These are phyloP conservation scores for Neurospora sp. DNA, from an alignment of 495 filamentous ascomycete genomes.

Conservation along the genomic window DNA sequence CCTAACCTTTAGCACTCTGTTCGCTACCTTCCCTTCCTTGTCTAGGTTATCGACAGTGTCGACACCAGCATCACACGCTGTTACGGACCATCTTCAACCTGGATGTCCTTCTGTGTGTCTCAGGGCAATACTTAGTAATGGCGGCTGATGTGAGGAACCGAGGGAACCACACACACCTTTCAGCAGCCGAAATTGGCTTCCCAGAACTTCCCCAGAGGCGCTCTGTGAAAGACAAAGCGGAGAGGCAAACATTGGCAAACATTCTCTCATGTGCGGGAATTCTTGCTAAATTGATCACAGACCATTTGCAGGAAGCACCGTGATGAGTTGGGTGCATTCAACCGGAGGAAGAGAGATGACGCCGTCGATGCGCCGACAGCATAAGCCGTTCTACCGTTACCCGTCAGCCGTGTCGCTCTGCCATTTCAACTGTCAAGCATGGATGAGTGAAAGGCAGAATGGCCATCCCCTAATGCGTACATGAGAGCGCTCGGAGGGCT, in stretches of 20 bases:
- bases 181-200: background rate
- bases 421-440: background rate
- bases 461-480: background rate
- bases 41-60: background rate
- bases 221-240: background rate
- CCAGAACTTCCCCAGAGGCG: background rate
- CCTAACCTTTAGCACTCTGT: background rate
- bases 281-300: background rate
- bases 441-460: background rate
- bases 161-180: background rate
- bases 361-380: background rate
- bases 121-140: background rate
- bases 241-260: background rate
- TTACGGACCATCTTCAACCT: background rate
- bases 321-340: background rate
- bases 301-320: background rate
- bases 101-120: background rate
- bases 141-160: background rate
- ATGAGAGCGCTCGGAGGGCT: background rate
- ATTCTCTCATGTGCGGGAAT: background rate
- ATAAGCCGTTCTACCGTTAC: background rate
- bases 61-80: background rate
- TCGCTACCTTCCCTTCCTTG: background rate
- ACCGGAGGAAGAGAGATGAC: background rate
- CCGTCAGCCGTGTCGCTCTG: background rate